Percentiles rank a stretch among this genome's conserved stretches.
These are phyloP conservation scores for Trametes sp. DNA, from an alignment of 1,284 basidiomycete species.

Conservation along the genomic window DNA sequence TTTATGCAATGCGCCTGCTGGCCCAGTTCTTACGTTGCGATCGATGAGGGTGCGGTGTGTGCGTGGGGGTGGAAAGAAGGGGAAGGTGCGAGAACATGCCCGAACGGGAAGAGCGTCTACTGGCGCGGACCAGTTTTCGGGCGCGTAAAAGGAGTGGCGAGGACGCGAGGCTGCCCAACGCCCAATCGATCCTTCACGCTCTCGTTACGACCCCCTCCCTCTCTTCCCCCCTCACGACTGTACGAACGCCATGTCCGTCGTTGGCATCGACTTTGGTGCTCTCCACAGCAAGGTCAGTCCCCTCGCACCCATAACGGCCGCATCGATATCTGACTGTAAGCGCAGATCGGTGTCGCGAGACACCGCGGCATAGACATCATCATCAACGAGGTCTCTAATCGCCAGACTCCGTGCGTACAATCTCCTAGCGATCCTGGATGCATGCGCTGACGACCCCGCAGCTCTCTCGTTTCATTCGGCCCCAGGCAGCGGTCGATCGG, in stretches of 20 bases:
- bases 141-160: constrained; percentile 40
- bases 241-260: constrained; percentile 73
- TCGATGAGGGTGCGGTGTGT: constrained; percentile 13
- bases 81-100: constrained; percentile 37
- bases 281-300: constrained; percentile 80
- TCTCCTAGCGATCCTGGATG: background rate
- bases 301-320: constrained; percentile 17
- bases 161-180: constrained; percentile 11
- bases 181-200: constrained; percentile 30
- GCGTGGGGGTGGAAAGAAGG: constrained; percentile 20
- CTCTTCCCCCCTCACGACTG: constrained; percentile 27
- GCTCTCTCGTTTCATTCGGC: constrained; percentile 93
- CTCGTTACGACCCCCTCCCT: constrained; percentile 30
- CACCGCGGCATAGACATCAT: constrained; percentile 96
- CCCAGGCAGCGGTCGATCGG: constrained; percentile 88
- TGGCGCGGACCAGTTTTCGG: constrained; percentile 40
- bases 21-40: background rate
- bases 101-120: constrained; percentile 26
- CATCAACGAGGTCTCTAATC: constrained; percentile 95
- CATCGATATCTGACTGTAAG: constrained; percentile 25
- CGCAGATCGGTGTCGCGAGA: constrained; percentile 90
- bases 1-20: no score
- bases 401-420: constrained; percentile 83
- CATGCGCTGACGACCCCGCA: constrained; percentile 41
- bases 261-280: constrained; percentile 92